Percentiles rank a stretch among this genome's conserved stretches.
phyloP scores from a whole-genome alignment of 2,329 filamentous ascomycete genomes.

The Fusarium continuum region DNA sequence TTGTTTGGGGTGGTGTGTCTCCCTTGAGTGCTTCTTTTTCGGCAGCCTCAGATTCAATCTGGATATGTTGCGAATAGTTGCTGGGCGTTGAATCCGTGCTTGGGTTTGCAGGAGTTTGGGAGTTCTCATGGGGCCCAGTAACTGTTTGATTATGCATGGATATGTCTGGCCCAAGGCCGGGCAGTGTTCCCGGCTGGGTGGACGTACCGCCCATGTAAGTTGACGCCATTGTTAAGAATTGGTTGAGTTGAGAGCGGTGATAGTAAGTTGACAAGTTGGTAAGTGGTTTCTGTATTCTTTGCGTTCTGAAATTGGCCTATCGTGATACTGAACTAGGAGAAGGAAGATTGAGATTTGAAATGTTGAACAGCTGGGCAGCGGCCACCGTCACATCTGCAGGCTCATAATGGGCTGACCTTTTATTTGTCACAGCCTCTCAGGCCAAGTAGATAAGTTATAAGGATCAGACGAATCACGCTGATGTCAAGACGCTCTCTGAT shows the following conservation, averaged over 20 bases:
- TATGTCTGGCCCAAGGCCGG: background rate
- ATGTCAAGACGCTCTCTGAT: background rate
- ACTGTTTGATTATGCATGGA: background rate
- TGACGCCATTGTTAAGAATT: conserved; percentile 1
- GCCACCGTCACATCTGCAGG: background rate
- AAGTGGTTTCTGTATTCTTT: background rate
- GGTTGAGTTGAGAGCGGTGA: background rate
- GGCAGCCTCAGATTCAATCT: background rate
- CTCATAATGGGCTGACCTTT: background rate
- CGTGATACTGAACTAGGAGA: background rate
- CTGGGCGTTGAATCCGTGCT: conserved; percentile 1
- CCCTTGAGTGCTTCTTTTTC: background rate
- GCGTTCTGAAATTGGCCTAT: background rate
- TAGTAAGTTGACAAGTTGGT: background rate
- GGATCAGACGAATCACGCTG: background rate
- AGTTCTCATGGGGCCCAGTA: background rate
- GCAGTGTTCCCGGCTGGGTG: background rate
- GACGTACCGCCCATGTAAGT: background rate
- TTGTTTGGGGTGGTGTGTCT: background rate
- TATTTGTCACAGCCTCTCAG: no score
- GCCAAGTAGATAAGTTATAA: background rate
- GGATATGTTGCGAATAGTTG: background rate
- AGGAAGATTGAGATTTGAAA: background rate
- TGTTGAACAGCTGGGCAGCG: background rate
- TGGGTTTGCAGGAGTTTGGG: background rate